Evolutionary conservation across 352 stramenopile genomes (phyloP), one percentile per base, ranked within the genome.

Genomic region (Globisporangium sylvaticum): DNA sequence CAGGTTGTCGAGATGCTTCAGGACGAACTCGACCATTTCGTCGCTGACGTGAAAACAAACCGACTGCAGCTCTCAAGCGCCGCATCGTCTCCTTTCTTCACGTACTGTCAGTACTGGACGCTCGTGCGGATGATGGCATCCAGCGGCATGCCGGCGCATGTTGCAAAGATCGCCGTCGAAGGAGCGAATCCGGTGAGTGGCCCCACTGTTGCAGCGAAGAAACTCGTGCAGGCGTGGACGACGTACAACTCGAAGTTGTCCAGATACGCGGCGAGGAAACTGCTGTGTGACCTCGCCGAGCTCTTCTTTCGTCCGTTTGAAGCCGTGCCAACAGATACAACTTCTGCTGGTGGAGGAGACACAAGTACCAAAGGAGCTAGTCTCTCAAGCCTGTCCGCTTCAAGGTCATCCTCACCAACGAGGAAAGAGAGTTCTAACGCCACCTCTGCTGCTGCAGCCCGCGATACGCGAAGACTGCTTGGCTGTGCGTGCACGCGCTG

Each of bases 71-170:
- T 84, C 32, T 69, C 62, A 42, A 58, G 71, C 31, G 61, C 72
- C 8, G 48, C 68, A 18, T 70, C 70, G 14, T 65, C 74, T 5
- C 64, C 62, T 9, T 72, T 70, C 18, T 92, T 89, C 53, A 82
- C 76, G 1, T 90, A 88, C 58, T 94, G 86, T 62, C 83, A 86
- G 48, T 92, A 92, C 58, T 91, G 86, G 82, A 81, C 73, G 10
- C 67, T 94, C 50, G 68, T 91, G 42, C 29, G 92, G 31, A 79
- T 80, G 55, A 77, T 89, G 65, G 71, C 65, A 15, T 67, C 72
- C 3, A 79, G 68, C 27, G 70, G 60, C 25, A 91, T 94, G 84
- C 76, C 82, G 20, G 65, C 65, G n/a, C 81, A 94, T 24, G 54
- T 91, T 10, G 72, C 64, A 2, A 91, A 88, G 58, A 75, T 92